Conservation (phyloP, 2,329 filamentous ascomycete genomes). For the Penicillium sp. region DNA sequence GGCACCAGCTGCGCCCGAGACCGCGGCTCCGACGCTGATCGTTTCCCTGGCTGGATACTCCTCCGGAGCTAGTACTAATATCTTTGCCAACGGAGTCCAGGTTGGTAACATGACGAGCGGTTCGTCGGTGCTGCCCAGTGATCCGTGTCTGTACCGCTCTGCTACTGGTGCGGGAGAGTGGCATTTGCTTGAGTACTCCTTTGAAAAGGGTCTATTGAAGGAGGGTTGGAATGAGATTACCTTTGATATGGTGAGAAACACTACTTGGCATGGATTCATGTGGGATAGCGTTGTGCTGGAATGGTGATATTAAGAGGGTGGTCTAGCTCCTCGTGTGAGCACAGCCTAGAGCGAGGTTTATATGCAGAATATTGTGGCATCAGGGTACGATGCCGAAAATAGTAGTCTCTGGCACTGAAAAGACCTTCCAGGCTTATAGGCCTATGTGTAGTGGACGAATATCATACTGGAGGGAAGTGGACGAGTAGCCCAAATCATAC, state of each 20-base stretch:
- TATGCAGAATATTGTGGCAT: too few relatives aligned
- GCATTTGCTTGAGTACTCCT: conserved; percentile 49
- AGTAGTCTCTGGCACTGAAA: too few relatives aligned
- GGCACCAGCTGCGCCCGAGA: conserved; percentile 4
- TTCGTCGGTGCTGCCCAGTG: conserved; percentile 40
- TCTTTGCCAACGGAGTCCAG: conserved; percentile 47
- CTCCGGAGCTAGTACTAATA: conserved; percentile 43
- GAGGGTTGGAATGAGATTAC: conserved; percentile 42
- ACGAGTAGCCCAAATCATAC: too few relatives aligned
- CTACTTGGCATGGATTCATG: conserved; percentile 47
- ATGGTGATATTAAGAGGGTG: conserved; percentile 16
- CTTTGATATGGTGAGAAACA: conserved; percentile 40
- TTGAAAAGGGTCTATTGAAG: conserved; percentile 35
- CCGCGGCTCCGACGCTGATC: conserved; percentile 40
- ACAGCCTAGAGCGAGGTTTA: too few relatives aligned
- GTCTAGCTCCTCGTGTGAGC: too few relatives aligned
- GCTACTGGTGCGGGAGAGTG: conserved; percentile 54
- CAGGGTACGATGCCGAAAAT: too few relatives aligned
- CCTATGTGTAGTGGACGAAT: too few relatives aligned
- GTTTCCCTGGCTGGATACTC: conserved; percentile 53
- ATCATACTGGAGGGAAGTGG: too few relatives aligned
- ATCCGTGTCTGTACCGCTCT: conserved; percentile 54
- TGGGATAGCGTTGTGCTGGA: conserved; percentile 50
- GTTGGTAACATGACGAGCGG: conserved; percentile 48
- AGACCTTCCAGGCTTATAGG: too few relatives aligned